Evolutionary conservation across 768 basidiomycete species (phyloP), one percentile per base, ranked within the genome.

Genomic region (Austroboletus eburneus): DNA sequence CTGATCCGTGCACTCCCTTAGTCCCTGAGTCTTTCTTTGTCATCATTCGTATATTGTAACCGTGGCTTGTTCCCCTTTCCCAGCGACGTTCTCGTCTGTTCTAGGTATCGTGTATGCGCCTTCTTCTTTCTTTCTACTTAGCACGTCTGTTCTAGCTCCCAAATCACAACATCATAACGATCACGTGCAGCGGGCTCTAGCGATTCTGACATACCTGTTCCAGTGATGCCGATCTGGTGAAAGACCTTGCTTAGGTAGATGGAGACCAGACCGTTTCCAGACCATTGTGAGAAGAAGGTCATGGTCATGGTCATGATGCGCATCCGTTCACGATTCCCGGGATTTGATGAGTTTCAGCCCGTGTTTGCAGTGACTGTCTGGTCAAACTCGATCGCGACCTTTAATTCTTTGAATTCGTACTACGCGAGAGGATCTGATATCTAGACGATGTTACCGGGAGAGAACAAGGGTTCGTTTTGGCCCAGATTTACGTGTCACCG

Each of bases 241-340:
- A 91, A 80, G 42, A 91, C 82, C 64, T 78, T 73, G 69, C 73
- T 83, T 58, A 91, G 78, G 72, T 91, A 91, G 73, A 84, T 88
- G 6, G 85, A 87, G 42, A 87, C 83, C 43, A 91, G 82, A 59
- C 87, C 87, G 57, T 89, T 89, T 13, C 86, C 87, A 9, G 85
- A 88, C 87, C 86, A 89, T 57, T 87, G 85, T 2, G 86, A 88
- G 76, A 90, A 88, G 76, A 85, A 85, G 39, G 85, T 86, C 45
- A 90, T 70, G 39, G 83, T 83, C 51, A 86, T 62, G 63, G n/a
- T n/a, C n/a, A 91, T 85, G 64, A 90, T 85, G 45, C 76, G 68
- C 75, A 91, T 76, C 47, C 90, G 86, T 65, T 73, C 81, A 52
- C 79, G 71, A 75, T 91, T 91, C 42, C 87, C 89, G 24, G 73